Base-by-base conservation (phyloP, 257 asterid genomes). In the Penstemon eatonii region DNA sequence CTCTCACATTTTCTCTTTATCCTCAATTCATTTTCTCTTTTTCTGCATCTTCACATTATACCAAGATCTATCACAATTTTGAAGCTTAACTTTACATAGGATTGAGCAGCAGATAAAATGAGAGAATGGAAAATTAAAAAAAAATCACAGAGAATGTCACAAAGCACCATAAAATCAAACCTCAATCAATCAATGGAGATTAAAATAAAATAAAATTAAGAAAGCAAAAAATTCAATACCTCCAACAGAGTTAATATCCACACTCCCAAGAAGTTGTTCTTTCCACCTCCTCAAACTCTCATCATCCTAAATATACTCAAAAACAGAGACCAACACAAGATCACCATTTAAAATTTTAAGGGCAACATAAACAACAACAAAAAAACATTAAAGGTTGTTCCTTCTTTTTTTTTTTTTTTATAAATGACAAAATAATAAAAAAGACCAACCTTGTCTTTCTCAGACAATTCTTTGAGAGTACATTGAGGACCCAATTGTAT, bases 251-350 rank as follows among this genome's bases (percentile, higher is more conserved):
- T 73, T 66, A 39, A 87, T 63, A 68, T 84, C 91, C 66, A 87
- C 87, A 64, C 86, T 82, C 58, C 94, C 94, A 66, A 87, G 89
- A 59, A 84, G 89, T 60, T 87, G 90, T 60, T 84, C 91, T 63
- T 87, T 87, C 94, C 94, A 87, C 78, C 88, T 85, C 74, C 89
- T 69, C 83, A 84, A 73, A 66, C 94, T 87, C 82, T 87, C 94
- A 60, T 87, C 94, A 74, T 87, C 94, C 94, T 87, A 37, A 61
- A 11, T 33, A 46, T 39, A 45, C 68, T 65, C 18, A 57, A 58
- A n/a, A 41, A 33, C n/a, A 9, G 12, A 15, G 3, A 33, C 40
- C 13, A 43, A 13, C 36, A 13, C 44, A 6, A 11, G 63, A 53
- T 58, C 18, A 71, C n/a, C 13, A 39, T 25, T 8, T 18, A 41